phyloP scores from a whole-genome alignment of 352 stramenopile genomes.

The Phytophthora meadii region DNA sequence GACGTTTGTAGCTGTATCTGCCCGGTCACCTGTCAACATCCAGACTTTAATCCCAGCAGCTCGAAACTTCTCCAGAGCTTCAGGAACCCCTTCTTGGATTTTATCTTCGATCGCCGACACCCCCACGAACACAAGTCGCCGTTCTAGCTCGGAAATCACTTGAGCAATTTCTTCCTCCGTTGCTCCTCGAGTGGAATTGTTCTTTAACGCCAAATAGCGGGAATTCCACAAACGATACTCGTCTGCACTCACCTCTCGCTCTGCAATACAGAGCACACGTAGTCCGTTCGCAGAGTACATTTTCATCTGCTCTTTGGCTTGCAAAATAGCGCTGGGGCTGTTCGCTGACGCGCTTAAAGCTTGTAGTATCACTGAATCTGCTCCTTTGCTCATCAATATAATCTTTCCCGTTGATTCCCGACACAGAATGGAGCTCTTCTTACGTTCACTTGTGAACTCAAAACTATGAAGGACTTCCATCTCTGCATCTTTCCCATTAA shows the following conservation, averaged over 20 bases:
- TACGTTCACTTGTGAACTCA: slow-evolving; percentile 72
- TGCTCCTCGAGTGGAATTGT: slow-evolving; percentile 9
- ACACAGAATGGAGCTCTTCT: slow-evolving; percentile 71
- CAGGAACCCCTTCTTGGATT: slow-evolving; percentile 63
- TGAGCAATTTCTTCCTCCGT: slow-evolving; percentile 41
- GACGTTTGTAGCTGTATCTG: slow-evolving; percentile 74
- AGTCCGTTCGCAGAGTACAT: slow-evolving; percentile 66
- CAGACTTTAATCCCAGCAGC: slow-evolving; percentile 76
- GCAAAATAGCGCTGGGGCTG: slow-evolving; percentile 32
- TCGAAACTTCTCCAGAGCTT: slow-evolving; percentile 65
- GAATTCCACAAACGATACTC: slow-evolving; percentile 65
- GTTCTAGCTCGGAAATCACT: slow-evolving; percentile 58
- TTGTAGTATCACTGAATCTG: slow-evolving; percentile 86
- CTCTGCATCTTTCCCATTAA: slow-evolving; percentile 35
- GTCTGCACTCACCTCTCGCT: slow-evolving; percentile 53
- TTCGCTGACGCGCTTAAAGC: slow-evolving; percentile 42
- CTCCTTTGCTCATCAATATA: slow-evolving; percentile 83
- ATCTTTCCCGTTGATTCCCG: slow-evolving; percentile 41
- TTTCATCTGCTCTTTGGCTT: slow-evolving; percentile 57
- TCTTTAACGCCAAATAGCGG: slow-evolving; percentile 41
- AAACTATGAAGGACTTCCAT: slow-evolving; percentile 66
- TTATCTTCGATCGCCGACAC: slow-evolving; percentile 76
- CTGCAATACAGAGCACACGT: slow-evolving; percentile 75
- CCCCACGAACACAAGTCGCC: slow-evolving; percentile 54
- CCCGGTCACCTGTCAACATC: slow-evolving; percentile 76